Evolutionary conservation across 495 filamentous ascomycete genomes (phyloP), one percentile per base, ranked within the genome.

Genomic region (Penicillium pulvis): DNA sequence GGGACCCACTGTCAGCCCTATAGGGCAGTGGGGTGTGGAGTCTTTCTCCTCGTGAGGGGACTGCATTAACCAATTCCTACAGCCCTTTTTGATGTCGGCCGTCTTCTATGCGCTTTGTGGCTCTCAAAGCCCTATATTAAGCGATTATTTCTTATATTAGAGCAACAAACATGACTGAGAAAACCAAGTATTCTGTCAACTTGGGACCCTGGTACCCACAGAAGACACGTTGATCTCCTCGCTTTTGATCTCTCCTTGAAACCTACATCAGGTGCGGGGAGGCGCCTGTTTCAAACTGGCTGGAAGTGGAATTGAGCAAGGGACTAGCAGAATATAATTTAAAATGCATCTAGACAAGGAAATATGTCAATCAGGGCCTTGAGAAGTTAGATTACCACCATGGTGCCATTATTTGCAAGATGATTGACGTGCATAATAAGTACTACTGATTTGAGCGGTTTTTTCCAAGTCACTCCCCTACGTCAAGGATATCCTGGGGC

Each of bases 1-100:
- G 6, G 14, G 45, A 47, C 24, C 45, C 45, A 47, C 45, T 47
- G 5, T 49, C 46, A 49, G 46, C 46, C 46, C 46, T 49, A 31
- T 10, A 31, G n/a, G 46, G 46, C 46, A 12, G 31, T 33, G 33
- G 10, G 12, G 10, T 12, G 33, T 36, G 33, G 33, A 36, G 4
- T 7, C 28, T 5, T 1, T 5, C 6, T 7, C 28, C 28, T 28
- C 28, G 28, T 28, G 28, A 28, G 3, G 28, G 28, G 28, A 7
- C 28, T 7, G 28, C 28, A 28, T 28, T 23, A 23, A 23, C 20
- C 28, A 28, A 28, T 1, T 28, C 28, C 6, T 0, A 28, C 28
- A 5, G 28, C 6, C 1, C 0, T 2, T 28, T 28, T 3, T 28
- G 4, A 28, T 23, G 20, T 23, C 20, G 20, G 20, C 20, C 20